phyloP scores from a whole-genome alignment of 768 basidiomycete genomes.

The Tulasnella calospora region DNA sequence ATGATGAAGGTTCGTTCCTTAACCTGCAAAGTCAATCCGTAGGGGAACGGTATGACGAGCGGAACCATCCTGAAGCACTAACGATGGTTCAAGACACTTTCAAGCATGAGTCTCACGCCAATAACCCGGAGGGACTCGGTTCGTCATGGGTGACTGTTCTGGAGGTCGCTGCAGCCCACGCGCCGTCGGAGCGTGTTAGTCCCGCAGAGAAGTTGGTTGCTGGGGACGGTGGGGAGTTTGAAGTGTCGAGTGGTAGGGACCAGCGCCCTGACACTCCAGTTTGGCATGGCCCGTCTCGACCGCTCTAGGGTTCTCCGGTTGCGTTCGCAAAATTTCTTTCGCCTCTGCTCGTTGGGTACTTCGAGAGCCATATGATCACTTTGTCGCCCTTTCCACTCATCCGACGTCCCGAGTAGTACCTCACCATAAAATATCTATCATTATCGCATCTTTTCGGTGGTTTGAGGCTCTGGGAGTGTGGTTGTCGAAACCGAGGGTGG shows the following conservation, averaged over 20 bases:
- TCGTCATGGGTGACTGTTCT: background rate
- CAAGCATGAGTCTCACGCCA: background rate
- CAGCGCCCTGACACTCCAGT: background rate
- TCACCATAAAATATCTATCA: background rate
- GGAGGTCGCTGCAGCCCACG: background rate
- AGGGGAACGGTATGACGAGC: background rate
- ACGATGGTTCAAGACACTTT: background rate
- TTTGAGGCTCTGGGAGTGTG: background rate
- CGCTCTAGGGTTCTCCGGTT: background rate
- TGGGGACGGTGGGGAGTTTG: background rate
- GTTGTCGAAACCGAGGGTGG: background rate
- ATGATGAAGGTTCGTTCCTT: background rate
- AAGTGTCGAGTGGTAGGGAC: background rate
- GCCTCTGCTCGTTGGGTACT: background rate
- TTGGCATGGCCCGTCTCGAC: background rate
- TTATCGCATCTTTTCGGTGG: background rate
- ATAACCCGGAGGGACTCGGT: background rate
- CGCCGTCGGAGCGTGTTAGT: background rate
- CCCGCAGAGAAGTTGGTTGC: background rate
- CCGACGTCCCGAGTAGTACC: background rate
- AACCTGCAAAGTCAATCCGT: background rate
- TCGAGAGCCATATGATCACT: background rate
- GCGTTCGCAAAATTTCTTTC: background rate
- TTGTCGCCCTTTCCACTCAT: background rate
- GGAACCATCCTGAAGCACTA: background rate